Evolutionary conservation across 129 eudicot species (phyloP), one percentile per base, ranked within the genome.

Genomic region (Centella asiatica): DNA sequence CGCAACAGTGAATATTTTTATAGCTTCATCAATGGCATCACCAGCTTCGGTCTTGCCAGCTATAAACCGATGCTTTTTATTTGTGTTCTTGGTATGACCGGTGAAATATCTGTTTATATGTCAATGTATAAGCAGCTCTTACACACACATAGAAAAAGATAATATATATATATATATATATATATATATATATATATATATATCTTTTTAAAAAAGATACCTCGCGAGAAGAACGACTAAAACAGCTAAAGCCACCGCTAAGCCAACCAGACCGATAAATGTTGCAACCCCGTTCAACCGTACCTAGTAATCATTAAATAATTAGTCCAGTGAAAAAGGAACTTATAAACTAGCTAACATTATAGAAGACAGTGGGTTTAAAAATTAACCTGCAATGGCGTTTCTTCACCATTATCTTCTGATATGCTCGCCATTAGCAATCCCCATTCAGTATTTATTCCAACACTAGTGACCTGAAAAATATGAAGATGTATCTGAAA

Each of bases 401-500:
- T 90, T 80, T 90, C 98, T 74, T 90, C 98, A 54, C 95, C 98
- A 66, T 85, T 90, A 72, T 90, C 98, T 80, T 90, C 98, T 11
- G 98, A 84, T 62, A 90, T 90, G 68, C 98, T 90, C 33, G 98
- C 95, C 98, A 90, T 90, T 52, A 90, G 94, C 72, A 90, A 70
- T 65, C 98, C 98, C 98, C 98, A 90, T 69, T 90, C 98, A 27
- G 98, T 90, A 73, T 90, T 90, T 65, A 87, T 79, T 42, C 98
- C 98, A 75, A 90, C 98, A 47, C 90, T 74, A 3, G 94, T 87
- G 24, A 90, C 95, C 98, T 90, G 72, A 15, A 32, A 50, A 54
- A n/a, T 46, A 19, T 23, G 5, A 72, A 54, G 40, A 24, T 24
- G 2, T 9, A 34, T 19, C 34, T 34, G 22, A 22, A 1, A 56